Evolutionary conservation across 177 flowering plant genomes (phyloP).

Genomic region (Telopea speciosissima): DNA sequence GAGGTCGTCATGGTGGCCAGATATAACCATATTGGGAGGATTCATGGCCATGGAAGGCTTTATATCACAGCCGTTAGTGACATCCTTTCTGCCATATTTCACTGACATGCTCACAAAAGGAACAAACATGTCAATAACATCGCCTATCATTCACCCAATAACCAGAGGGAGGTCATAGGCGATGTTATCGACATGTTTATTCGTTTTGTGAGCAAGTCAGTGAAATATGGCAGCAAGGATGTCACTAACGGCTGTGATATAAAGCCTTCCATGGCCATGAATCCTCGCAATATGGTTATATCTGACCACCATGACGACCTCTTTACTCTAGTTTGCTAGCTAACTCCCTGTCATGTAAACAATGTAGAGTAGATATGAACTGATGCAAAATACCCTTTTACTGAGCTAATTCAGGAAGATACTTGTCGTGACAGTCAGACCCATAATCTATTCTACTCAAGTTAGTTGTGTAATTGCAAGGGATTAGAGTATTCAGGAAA

Average conservation of each 20-base stretch:
- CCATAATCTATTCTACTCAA: too few relatives aligned
- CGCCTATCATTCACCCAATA: too few relatives aligned
- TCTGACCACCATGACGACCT: conserved; percentile 38
- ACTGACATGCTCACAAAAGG: conserved; percentile 43
- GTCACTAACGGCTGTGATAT: conserved; percentile 58
- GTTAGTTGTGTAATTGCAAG: too few relatives aligned
- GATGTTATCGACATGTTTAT: conserved; percentile 78
- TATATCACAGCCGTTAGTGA: conserved; percentile 55
- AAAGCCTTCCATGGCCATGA: conserved; percentile 43
- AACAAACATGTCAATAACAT: conserved; percentile 71
- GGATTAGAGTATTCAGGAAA: too few relatives aligned
- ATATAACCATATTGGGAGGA: conserved; percentile 45
- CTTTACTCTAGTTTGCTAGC: conserved; percentile 49
- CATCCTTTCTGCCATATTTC: conserved; percentile 43
- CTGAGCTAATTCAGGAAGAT: too few relatives aligned
- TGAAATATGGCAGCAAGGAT: conserved; percentile 43
- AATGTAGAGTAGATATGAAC: too few relatives aligned
- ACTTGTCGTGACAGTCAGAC: too few relatives aligned
- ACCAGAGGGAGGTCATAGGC: too few relatives aligned
- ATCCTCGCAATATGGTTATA: conserved; percentile 45
- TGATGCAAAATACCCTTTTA: too few relatives aligned
- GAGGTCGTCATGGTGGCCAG: conserved; percentile 39
- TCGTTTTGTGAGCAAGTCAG: conserved; percentile 39
- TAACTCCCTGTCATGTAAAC: too few relatives aligned
- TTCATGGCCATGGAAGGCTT: conserved; percentile 44